A percentile compares a stretch with the other conserved stretches of the same genome.
Evolutionary conservation across 2,329 filamentous ascomycete genomes (phyloP).

Genomic region (Monilinia aucupariae): DNA sequence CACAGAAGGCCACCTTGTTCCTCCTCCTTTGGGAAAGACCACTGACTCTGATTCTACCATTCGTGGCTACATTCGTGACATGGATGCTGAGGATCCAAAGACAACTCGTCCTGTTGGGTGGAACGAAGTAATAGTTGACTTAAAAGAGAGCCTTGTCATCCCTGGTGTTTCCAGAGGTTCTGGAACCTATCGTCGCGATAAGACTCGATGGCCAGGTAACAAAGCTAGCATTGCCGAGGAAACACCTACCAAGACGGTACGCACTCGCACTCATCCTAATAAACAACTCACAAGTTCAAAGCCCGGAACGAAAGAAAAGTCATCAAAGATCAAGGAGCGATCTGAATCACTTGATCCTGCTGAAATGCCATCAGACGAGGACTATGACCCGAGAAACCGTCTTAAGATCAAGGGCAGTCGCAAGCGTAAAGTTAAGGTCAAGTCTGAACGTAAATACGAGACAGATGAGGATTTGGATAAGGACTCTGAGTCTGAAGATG

Average conservation of each 20-base stretch:
- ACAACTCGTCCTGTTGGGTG: slow-evolving; percentile 22
- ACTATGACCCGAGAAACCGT: slow-evolving; percentile 14
- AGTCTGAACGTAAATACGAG: neutral
- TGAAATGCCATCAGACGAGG: slow-evolving; percentile 18
- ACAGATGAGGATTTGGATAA: slow-evolving; percentile 1
- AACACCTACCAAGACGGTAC: neutral
- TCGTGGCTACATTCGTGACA: slow-evolving; percentile 29
- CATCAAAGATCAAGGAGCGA: slow-evolving; percentile 1
- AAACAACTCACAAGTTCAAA: neutral
- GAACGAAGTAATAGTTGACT: slow-evolving; percentile 25
- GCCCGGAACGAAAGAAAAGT: neutral
- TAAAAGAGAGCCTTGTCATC: slow-evolving; percentile 22
- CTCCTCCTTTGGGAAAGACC: slow-evolving; percentile 28
- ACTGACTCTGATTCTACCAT: slow-evolving; percentile 16
- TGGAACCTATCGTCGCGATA: slow-evolving; percentile 25
- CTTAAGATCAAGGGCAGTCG: slow-evolving; percentile 10
- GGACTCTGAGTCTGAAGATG: neutral
- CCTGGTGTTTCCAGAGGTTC: slow-evolving; percentile 28
- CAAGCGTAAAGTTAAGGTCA: slow-evolving; percentile 10
- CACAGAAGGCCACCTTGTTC: slow-evolving; percentile 32
- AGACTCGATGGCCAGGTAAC: neutral
- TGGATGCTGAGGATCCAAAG: slow-evolving; percentile 11
- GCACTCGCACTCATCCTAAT: neutral
- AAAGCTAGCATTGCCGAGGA: slow-evolving; percentile 1
- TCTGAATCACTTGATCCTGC: slow-evolving; percentile 5